Evolutionary conservation across 1,284 basidiomycete species (phyloP), one percentile per base, ranked within the genome.

Genomic region (Apiotrichum porosum): DNA sequence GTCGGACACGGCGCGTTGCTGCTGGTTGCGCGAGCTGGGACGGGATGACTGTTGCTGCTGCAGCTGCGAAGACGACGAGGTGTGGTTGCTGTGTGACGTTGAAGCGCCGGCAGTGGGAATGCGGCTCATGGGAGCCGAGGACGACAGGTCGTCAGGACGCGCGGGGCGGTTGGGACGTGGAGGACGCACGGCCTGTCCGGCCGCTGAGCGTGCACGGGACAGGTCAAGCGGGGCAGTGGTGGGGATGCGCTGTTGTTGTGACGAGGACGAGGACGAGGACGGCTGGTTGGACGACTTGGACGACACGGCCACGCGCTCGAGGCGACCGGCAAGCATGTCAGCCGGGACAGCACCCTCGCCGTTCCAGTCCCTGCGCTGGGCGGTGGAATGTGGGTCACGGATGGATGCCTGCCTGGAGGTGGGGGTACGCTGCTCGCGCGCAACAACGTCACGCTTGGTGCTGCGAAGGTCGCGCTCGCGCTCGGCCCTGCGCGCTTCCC

Each of bases 311-410:
- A 67, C 56, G 8, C 39, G 49, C 35, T 69, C 61, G 15, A 72
- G 51, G 36, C 57, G 62, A 4, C 42, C 45, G 1, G 42, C 42
- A 2, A 73, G 52, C 4, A 62, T 41, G 28, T 62, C 58, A 2
- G 69, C 63, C 0, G 65, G 68, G 17, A 71, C 58, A 36, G 69
- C 71, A 17, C 68, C 68, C 50, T 73, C 68, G 6, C 69, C 71
- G 44, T 68, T 59, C 70, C 70, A 72, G 30, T 39, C 9, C 37
- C 26, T 6, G 40, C 30, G 30, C 26, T 6, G 15, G 38, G 4
- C 17, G 38, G 19, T 8, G 21, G 39, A 30, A 19, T 42, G 42
- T 2, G 37, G 34, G 10, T 42, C 40, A 14, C 44, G 34, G 8
- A 21, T 26, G 17, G 34, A 28, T 26, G 21, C 15, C 32, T 23